Evolutionary conservation across 352 stramenopile genomes (phyloP).

Genomic region (Phytophthora multivora): DNA sequence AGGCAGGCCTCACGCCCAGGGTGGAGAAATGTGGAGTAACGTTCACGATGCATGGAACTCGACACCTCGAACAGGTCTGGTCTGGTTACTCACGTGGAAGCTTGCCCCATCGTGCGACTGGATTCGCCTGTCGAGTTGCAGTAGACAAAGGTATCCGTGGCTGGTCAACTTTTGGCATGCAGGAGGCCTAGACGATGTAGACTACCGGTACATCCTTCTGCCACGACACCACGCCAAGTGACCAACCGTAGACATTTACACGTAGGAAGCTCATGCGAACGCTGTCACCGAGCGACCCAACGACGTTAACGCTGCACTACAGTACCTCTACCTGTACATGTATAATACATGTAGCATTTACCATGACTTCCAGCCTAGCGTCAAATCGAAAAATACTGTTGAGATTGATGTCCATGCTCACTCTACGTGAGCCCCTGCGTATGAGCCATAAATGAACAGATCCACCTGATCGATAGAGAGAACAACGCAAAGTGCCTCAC

Average conservation of each 20-base stretch:
- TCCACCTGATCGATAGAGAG: conserved; percentile 16
- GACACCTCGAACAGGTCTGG: conserved; percentile 2
- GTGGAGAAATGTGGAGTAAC: conserved; percentile 9
- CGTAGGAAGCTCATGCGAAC: not conserved
- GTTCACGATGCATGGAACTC: conserved; percentile 9
- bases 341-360: no score
- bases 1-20: not conserved
- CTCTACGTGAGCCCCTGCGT: not conserved
- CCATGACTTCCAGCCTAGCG: conserved; percentile 11
- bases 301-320: no score
- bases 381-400: conserved; percentile 31
- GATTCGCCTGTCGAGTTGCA: conserved; percentile 21
- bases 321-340: no score
- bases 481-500: conserved; percentile 1
- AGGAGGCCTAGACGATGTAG: no score
- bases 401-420: not conserved
- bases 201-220: conserved; percentile 2
- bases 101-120: conserved; percentile 3
- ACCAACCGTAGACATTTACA: conserved; percentile 13
- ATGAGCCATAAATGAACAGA: conserved; percentile 20
- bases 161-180: not conserved
- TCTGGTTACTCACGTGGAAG: conserved; percentile 18
- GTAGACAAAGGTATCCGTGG: not conserved
- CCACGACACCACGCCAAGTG: conserved; percentile 6
- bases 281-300: no score